Percentiles rank a stretch among this genome's conserved stretches.
These are phyloP conservation scores for Pisolithus marmoratus DNA, from an alignment of 768 basidiomycete genomes.

Conservation along the genomic window DNA sequence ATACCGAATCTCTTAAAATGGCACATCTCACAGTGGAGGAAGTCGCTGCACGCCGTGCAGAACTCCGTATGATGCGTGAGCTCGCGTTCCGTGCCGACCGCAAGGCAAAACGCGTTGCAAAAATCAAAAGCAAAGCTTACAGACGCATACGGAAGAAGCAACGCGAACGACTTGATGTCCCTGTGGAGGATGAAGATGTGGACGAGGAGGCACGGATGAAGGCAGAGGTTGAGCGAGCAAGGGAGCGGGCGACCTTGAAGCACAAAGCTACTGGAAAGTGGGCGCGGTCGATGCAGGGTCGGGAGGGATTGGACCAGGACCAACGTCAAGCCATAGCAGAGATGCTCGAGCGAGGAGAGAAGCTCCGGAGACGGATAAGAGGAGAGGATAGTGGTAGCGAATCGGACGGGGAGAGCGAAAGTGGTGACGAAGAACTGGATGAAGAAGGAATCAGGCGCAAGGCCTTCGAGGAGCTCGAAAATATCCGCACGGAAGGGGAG, in stretches of 20 bases:
- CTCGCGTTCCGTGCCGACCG: conserved; percentile 89
- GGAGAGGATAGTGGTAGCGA: conserved; percentile 59
- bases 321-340: conserved; percentile 69
- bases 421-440: conserved; percentile 32
- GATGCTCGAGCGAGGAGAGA: conserved; percentile 81
- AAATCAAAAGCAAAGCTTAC: conserved; percentile 96
- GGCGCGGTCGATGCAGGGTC: conserved; percentile 69
- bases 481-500: conserved; percentile 38
- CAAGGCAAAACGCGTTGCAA: conserved; percentile 83
- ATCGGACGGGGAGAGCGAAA: conserved; percentile 41
- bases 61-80: conserved; percentile 85
- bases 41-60: conserved; percentile 71
- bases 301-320: conserved; percentile 62
- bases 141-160: conserved; percentile 79
- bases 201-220: conserved; percentile 53
- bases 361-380: conserved; percentile 67
- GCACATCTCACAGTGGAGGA: conserved; percentile 84
- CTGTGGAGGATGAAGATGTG: conserved; percentile 39
- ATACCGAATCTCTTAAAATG: conserved; percentile 79
- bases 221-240: conserved; percentile 73
- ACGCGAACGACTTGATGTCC: conserved; percentile 51
- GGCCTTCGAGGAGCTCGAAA: conserved; percentile 75
- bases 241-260: conserved; percentile 81
- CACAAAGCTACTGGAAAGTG: conserved; percentile 89
- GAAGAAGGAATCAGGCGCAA: conserved; percentile 48